These are phyloP conservation scores for Apophysomyces elegans DNA, from an alignment of 371 early-diverging fungal genomes.

Conservation along the genomic window DNA sequence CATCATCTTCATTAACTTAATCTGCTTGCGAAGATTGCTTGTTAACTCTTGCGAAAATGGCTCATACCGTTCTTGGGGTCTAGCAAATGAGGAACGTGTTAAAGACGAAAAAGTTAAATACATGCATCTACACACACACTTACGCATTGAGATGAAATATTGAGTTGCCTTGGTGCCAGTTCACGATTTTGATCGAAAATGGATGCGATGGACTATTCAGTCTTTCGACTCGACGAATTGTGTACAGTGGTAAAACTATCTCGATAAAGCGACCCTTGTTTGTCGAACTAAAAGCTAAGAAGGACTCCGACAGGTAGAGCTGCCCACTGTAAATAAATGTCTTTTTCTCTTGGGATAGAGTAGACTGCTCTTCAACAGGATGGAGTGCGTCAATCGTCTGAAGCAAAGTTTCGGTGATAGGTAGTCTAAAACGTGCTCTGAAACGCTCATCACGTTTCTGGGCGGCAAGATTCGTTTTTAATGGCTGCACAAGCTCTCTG, in stretches of 20 bases:
- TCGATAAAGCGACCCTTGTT: slow-evolving; percentile 58
- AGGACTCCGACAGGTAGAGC: slow-evolving; percentile 82
- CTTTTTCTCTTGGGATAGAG: slow-evolving; percentile 7
- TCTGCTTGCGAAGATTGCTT: slow-evolving; percentile 58
- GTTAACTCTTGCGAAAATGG: slow-evolving; percentile 58
- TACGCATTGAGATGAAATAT: slow-evolving; percentile 58
- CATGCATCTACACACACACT: slow-evolving; percentile 4
- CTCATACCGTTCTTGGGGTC: slow-evolving; percentile 44
- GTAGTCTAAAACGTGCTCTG: slow-evolving; percentile 74
- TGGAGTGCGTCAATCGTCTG: slow-evolving; percentile 57
- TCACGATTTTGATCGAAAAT: slow-evolving; percentile 59
- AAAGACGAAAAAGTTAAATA: background rate
- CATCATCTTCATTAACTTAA: slow-evolving; percentile 76
- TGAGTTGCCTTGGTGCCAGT: slow-evolving; percentile 65
- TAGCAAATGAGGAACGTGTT: background rate
- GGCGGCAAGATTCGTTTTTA: slow-evolving; percentile 60
- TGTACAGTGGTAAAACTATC: slow-evolving; percentile 84
- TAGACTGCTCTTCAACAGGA: slow-evolving; percentile 30
- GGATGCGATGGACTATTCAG: slow-evolving; percentile 47
- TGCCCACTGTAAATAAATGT: slow-evolving; percentile 54
- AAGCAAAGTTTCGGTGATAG: slow-evolving; percentile 65
- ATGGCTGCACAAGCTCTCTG: slow-evolving; percentile 53
- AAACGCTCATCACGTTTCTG: slow-evolving; percentile 84
- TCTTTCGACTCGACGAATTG: slow-evolving; percentile 89
- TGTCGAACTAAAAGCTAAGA: slow-evolving; percentile 79